Conservation (phyloP, 306 rosid genomes). For the Sechiopsis laciniata region DNA sequence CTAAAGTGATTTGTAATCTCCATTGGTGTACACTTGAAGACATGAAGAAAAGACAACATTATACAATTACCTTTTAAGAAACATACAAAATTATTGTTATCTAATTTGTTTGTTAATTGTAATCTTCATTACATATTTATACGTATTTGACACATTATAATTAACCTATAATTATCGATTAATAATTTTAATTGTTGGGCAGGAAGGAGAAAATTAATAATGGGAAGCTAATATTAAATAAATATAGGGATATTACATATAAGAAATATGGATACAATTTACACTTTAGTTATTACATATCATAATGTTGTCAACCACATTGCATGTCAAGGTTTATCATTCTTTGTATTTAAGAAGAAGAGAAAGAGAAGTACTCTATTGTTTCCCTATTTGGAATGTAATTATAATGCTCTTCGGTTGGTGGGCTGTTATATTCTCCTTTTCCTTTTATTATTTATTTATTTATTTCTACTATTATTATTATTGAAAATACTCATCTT, state of each 20-base stretch:
- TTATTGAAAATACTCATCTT: no score
- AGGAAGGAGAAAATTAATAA: constrained; percentile 3
- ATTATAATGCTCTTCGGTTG: constrained; percentile 25
- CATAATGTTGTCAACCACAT: constrained; percentile 34
- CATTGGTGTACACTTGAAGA: constrained; percentile 3
- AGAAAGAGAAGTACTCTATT: constrained; percentile 21
- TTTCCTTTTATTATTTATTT: neutral
- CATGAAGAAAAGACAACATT: constrained; percentile 13
- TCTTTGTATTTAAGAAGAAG: constrained; percentile 19
- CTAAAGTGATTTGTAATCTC: constrained; percentile 3
- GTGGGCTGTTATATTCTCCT: neutral
- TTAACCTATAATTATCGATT: constrained; percentile 1
- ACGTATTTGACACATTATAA: constrained; percentile 13
- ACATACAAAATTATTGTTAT: neutral
- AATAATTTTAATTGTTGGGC: constrained; percentile 16
- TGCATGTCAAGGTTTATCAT: constrained; percentile 26
- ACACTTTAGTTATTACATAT: constrained; percentile 24
- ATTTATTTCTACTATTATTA: no score
- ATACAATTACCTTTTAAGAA: constrained; percentile 17
- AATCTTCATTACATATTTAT: neutral
- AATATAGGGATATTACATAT: no score
- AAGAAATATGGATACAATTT: neutral
- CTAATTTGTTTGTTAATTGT: constrained; percentile 11
- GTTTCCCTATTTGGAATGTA: constrained; percentile 39
- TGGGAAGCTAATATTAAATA: neutral